Evolutionary conservation across 805 yeast species (phyloP), one percentile per base, ranked within the genome.

Genomic region (Myxozyma sirexii): DNA sequence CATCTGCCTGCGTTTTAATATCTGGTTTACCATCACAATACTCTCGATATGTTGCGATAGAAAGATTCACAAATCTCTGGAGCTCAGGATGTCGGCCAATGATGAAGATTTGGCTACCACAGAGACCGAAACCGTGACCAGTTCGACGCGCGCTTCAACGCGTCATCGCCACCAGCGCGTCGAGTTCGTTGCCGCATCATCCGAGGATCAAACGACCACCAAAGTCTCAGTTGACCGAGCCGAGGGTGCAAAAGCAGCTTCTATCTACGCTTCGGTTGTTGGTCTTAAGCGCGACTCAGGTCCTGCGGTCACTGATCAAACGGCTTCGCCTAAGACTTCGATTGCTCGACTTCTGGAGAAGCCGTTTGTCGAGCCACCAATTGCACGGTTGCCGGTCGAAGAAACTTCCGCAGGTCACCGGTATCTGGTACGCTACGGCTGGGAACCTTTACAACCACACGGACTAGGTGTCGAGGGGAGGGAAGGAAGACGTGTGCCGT

Each of bases 381-480:
- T 60, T 12, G 45, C 45, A 21, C 52, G 37, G 19, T 41, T 62
- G 13, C 63, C 63, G 10, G 63, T 62, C 19, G 58, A 60, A 24
- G 51, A 52, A 31, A 12, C 31, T 29, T 48, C 45, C n/a, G 47
- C 58, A 5, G 65, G 65, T 7, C 60, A 55, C 23, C 39, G 53
- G 26, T 62, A 62, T 21, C 45, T 62, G 12, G 60, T 55, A 12
- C 47, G 54, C 15, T 62, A 62, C 44, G 65, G 65, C 26, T 62
- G 65, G 65, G n/a, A 45, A n/a, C 64, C 63, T 4, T 27, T 56
- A 12, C 63, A 62, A 45, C 43, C 57, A 8, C 54, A 48, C 19
- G 65, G 65, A 6, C 53, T 62, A n/a, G 65, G 65, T 10, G 45
- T 31, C 10, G 39, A 13, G 23, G 65, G 65, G 7, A 41, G 63